Conservation (phyloP, 768 basidiomycete species). For the Lactarius psammicola region DNA sequence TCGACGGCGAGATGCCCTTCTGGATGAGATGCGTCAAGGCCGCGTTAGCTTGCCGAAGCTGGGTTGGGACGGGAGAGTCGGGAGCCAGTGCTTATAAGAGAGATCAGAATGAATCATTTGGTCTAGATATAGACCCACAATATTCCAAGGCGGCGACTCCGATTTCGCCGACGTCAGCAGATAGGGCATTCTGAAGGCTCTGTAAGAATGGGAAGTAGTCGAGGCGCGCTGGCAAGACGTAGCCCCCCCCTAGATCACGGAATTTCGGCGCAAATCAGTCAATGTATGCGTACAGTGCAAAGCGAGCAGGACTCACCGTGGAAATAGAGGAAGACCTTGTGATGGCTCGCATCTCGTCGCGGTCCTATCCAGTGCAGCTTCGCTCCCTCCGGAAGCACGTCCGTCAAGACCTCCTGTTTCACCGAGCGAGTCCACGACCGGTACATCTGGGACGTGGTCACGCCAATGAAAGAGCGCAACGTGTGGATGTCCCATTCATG, state of each 20-base stretch:
- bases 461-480: slow-evolving; percentile 1
- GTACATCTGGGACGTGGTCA: slow-evolving; percentile 5
- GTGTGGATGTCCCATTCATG: slow-evolving; percentile 6
- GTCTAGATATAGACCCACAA: slow-evolving; percentile 1
- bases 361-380: slow-evolving; percentile 20
- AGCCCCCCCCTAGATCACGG: slow-evolving; percentile 8
- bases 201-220: slow-evolving; percentile 3
- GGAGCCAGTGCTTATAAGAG: slow-evolving; percentile 4
- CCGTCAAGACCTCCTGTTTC: slow-evolving; percentile 9
- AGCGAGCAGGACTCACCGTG: not conserved
- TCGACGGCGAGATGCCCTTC: slow-evolving; percentile 25
- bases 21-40: slow-evolving; percentile 27
- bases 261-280: not conserved
- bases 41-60: slow-evolving; percentile 26
- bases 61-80: slow-evolving; percentile 26
- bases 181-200: not conserved
- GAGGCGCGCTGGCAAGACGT: not conserved
- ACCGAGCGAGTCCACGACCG: not conserved
- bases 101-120: not conserved
- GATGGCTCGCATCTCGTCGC: slow-evolving; percentile 13
- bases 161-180: not conserved
- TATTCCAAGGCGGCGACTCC: slow-evolving; percentile 13
- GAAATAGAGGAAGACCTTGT: slow-evolving; percentile 8
- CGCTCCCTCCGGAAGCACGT: slow-evolving; percentile 2
- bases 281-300: no score